Conservation (phyloP, 2,329 filamentous ascomycete genomes). For the Trichophyton simii region DNA sequence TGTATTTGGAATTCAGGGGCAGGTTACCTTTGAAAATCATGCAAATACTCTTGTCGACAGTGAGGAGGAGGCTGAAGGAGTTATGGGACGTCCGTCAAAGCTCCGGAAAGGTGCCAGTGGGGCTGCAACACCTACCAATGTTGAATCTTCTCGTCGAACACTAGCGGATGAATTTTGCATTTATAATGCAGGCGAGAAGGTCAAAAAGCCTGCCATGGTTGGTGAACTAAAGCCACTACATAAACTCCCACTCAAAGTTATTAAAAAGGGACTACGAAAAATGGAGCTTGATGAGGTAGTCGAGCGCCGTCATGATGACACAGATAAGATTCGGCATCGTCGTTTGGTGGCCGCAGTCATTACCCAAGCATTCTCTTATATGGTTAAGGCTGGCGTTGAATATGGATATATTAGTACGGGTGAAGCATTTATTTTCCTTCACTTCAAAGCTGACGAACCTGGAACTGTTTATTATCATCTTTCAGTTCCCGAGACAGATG, state of each 20-base stretch:
- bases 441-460: slow-evolving; percentile 20
- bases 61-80: not conserved
- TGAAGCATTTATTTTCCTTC: slow-evolving; percentile 36
- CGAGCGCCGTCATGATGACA: slow-evolving; percentile 21
- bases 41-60: slow-evolving; percentile 9
- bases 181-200: slow-evolving; percentile 18
- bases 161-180: slow-evolving; percentile 26
- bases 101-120: slow-evolving; percentile 5
- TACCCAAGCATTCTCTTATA: slow-evolving; percentile 40
- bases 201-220: slow-evolving; percentile 19
- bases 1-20: slow-evolving; percentile 10
- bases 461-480: slow-evolving; percentile 24
- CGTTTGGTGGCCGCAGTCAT: slow-evolving; percentile 33
- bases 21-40: slow-evolving; percentile 14
- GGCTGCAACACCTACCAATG: slow-evolving; percentile 5
- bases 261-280: slow-evolving; percentile 31
- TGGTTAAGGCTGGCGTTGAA: slow-evolving; percentile 35
- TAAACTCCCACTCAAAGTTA: slow-evolving; percentile 34
- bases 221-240: slow-evolving; percentile 39
- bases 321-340: slow-evolving; percentile 26
- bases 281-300: slow-evolving; percentile 34
- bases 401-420: slow-evolving; percentile 35
- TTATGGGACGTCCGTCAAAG: slow-evolving; percentile 6
- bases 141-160: slow-evolving; percentile 13
- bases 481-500: slow-evolving; percentile 21